These are phyloP conservation scores for Forsythia viridissima DNA, from an alignment of 257 asterid species.

Conservation along the genomic window DNA sequence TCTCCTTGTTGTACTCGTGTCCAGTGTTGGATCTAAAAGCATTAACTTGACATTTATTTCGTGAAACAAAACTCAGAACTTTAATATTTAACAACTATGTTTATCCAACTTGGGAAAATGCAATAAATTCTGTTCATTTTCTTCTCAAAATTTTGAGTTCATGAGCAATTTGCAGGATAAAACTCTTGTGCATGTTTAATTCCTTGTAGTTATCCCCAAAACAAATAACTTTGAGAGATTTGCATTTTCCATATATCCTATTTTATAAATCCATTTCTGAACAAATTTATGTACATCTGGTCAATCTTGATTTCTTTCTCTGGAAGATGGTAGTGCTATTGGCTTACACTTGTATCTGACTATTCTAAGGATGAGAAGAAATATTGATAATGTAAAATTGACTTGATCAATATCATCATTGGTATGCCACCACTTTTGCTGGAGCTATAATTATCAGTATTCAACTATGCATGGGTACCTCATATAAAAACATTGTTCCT, in stretches of 20 bases:
- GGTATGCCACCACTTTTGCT: not conserved
- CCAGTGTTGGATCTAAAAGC: constrained; percentile 6
- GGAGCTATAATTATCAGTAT: not conserved
- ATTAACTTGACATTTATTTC: constrained; percentile 12
- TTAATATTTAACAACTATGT: not conserved
- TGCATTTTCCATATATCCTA: not conserved
- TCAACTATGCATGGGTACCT: not conserved
- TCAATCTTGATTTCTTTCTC: not conserved
- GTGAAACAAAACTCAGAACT: not conserved
- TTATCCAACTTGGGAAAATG: not conserved
- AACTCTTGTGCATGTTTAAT: not conserved
- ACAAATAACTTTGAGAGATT: not conserved
- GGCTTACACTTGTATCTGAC: not conserved
- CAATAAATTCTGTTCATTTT: constrained; percentile 10
- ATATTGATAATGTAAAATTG: not conserved
- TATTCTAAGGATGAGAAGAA: not conserved
- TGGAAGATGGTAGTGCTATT: not conserved
- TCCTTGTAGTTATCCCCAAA: not conserved
- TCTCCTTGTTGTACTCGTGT: constrained; percentile 3
- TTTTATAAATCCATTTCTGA: not conserved
- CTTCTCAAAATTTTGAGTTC: not conserved
- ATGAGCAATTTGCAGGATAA: not conserved
- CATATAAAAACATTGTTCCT: not conserved
- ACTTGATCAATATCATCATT: not conserved
- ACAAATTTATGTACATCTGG: not conserved